These are phyloP conservation scores for Boletus eberwhitei DNA, from an alignment of 768 basidiomycete genomes.

Conservation along the genomic window DNA sequence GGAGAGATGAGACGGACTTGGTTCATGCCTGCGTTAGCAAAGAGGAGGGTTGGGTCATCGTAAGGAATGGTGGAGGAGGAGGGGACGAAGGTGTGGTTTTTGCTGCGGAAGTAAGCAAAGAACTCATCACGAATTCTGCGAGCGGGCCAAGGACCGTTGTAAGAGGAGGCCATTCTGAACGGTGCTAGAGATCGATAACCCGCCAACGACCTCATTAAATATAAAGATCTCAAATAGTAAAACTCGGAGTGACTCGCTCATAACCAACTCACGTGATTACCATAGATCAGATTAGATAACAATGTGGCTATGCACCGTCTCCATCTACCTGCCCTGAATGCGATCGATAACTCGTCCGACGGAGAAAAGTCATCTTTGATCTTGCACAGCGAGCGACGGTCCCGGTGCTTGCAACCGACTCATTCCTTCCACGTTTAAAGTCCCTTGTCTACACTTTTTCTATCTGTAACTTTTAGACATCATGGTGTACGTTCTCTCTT, in stretches of 20 bases:
- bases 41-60: conserved; percentile 95
- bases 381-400: conserved; percentile 20
- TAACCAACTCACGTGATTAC: conserved; percentile 7
- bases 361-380: conserved; percentile 14
- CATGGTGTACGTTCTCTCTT: conserved; percentile 72
- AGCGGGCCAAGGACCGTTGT: conserved; percentile 68
- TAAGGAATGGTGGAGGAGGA: conserved; percentile 94
- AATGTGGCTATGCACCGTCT: neutral
- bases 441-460: conserved; percentile 12
- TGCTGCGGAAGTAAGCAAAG: conserved; percentile 81
- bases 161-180: conserved; percentile 28
- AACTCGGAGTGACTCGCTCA: conserved; percentile 13
- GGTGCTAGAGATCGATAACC: conserved; percentile 23
- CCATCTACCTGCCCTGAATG: conserved; percentile 40
- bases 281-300: conserved; percentile 19
- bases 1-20: conserved; percentile 48
- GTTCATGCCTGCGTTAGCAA: conserved; percentile 98
- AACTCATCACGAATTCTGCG: conserved; percentile 80
- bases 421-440: neutral
- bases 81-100: conserved; percentile 83
- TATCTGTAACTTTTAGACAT: conserved; percentile 47
- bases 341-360: conserved; percentile 40
- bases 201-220: conserved; percentile 6
- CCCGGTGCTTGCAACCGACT: conserved; percentile 27
- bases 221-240: neutral